Evolutionary conservation across 1,139 yeast genomes (phyloP), one percentile per base, ranked within the genome.

Genomic region (Blastobotrys petasosporus): DNA sequence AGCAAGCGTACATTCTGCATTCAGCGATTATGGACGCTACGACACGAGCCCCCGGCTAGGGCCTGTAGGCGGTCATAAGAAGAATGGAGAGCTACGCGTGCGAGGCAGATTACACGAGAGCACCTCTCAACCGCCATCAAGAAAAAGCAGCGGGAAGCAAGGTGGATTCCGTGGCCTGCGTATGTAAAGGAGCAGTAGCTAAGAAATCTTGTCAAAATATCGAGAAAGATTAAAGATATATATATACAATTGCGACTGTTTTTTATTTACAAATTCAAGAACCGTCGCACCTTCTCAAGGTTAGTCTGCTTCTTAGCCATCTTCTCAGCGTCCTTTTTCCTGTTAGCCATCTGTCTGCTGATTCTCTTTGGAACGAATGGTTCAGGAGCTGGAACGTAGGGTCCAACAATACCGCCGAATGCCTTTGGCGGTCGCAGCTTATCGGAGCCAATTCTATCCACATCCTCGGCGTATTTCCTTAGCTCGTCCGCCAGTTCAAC

Each of bases 361-460:
- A 44, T 66, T 66, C 65, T 69, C 53, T 71, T 74, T 38, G 92
- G 79, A 34, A 87, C 75, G 61, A 83, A 88, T 23, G 84, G 82
- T 62, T 80, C 75, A 7, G 94, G 83, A 11, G 72, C 68, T 51
- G 79, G 78, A 43, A 75, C 78, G 51, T 84, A 80, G 42, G 82
- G 84, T 39, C 85, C 83, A 53, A 84, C 75, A 49, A 83, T 74
- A 35, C 97, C 97, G 44, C 77, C 88, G 60, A 82, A 87, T 0
- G 88, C 84, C 31, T 74, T 76, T 39, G 80, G 74, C 8, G 92
- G 90, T 60, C 80, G 83, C 48, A 69, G 61, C 47, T 70, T 68
- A 62, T 87, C 94, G 2, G 94, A 81, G 5, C 95, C 94, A n/a
- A 66, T 52, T 47, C 72, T 65, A 32, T 59, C 61, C 45, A 61